A percentile compares a stretch with the other conserved stretches of the same genome.
phyloP scores from a whole-genome alignment of 75 land plant species.

The Sequoiadendron giganteum region DNA sequence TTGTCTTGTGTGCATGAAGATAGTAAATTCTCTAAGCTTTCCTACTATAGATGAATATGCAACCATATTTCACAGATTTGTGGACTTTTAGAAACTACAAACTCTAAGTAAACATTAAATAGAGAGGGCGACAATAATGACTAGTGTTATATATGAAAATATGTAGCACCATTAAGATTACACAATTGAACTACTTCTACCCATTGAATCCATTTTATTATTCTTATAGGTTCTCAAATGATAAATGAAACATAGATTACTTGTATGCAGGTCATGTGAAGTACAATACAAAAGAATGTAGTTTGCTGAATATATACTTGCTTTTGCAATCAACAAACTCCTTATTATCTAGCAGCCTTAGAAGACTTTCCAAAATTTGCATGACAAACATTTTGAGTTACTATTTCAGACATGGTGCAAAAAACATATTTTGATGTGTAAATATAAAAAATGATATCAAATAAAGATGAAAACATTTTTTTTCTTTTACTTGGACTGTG shows the following conservation, averaged over 20 bases:
- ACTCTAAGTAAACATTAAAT: no score
- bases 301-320: conserved; percentile 48
- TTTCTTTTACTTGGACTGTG: no score
- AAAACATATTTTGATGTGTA: background rate
- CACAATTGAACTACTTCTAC: no score
- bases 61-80: no score
- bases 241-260: background rate
- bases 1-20: no score
- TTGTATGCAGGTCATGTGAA: background rate
- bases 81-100: no score
- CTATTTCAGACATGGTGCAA: background rate
- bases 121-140: no score
- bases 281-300: background rate
- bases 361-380: conserved; percentile 81
- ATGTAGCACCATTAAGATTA: no score
- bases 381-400: background rate
- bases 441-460: background rate
- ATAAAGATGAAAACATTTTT: background rate
- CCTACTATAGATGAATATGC: no score
- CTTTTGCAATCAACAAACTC: conserved; percentile 83
- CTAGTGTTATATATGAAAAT: no score
- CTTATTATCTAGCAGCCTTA: conserved; percentile 74
- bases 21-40: no score
- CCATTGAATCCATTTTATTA: no score
- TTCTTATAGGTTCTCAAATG: background rate